Conservation (phyloP, 2,329 filamentous ascomycete species). For the Neoascochyta sp. region DNA sequence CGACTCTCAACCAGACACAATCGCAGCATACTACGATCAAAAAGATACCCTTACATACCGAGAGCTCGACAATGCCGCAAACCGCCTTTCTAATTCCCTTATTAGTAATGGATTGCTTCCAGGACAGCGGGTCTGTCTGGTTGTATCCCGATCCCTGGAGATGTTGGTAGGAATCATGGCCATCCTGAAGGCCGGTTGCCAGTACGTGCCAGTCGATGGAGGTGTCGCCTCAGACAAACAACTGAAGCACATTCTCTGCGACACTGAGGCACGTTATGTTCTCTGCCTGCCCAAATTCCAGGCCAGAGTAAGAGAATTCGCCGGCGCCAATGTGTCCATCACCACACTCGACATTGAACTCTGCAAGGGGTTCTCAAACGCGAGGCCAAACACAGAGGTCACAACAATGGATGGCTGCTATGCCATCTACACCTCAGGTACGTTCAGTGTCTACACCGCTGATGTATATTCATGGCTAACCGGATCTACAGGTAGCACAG, state of each 20-base stretch:
- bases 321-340: slow-evolving; percentile 10
- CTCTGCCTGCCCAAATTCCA: slow-evolving; percentile 46
- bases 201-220: slow-evolving; percentile 59
- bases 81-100: slow-evolving; percentile 13
- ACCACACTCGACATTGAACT: slow-evolving; percentile 13
- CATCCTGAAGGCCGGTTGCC: slow-evolving; percentile 54
- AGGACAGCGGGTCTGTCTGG: slow-evolving; percentile 51
- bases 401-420: slow-evolving; percentile 29
- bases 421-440: slow-evolving; percentile 52
- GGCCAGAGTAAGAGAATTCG: slow-evolving; percentile 20
- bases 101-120: slow-evolving; percentile 24
- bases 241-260: slow-evolving; percentile 48
- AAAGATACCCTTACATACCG: slow-evolving; percentile 12
- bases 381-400: slow-evolving; percentile 15
- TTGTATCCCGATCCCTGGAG: slow-evolving; percentile 54
- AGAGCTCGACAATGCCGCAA: slow-evolving; percentile 13
- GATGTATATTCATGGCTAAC: slow-evolving; percentile 3
- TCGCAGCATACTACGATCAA: slow-evolving; percentile 21
- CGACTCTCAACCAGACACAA: slow-evolving; percentile 15
- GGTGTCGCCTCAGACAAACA: slow-evolving; percentile 37
- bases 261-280: slow-evolving; percentile 46
- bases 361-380: slow-evolving; percentile 12
- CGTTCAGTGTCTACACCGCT: background rate
- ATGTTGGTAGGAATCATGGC: slow-evolving; percentile 58
- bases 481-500: slow-evolving; percentile 46